These are phyloP conservation scores for Leptomonas seymouri DNA, from an alignment of 208 protist species.

Conservation along the genomic window DNA sequence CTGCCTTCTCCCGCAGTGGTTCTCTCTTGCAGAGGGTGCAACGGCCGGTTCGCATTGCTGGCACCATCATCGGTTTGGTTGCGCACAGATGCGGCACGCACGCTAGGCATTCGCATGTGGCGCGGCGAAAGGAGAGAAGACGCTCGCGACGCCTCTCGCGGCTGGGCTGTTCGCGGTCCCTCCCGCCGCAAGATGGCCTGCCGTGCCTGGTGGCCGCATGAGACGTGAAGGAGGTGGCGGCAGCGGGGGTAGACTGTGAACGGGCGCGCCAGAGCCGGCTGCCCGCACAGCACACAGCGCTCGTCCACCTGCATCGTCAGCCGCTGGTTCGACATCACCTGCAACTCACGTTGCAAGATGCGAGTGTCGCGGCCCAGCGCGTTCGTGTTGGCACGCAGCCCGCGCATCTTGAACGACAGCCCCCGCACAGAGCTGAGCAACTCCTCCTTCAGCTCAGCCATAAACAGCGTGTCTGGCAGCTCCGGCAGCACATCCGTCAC, in stretches of 20 bases:
- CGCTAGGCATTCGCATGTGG: not conserved
- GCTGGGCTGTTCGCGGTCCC: not conserved
- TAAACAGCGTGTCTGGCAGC: slow-evolving; percentile 37
- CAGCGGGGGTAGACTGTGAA: slow-evolving; percentile 53
- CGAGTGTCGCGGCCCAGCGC: slow-evolving; percentile 22
- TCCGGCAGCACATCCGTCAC: slow-evolving; percentile 52
- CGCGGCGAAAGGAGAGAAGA: not conserved
- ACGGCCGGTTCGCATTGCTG: not conserved
- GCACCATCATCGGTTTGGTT: not conserved
- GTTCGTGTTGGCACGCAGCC: slow-evolving; percentile 25
- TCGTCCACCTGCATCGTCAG: slow-evolving; percentile 21
- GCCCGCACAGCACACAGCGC: slow-evolving; percentile 41
- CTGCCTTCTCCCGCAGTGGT: not conserved
- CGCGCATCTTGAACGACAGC: slow-evolving; percentile 24
- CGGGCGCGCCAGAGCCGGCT: slow-evolving; percentile 33
- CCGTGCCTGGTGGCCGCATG: slow-evolving; percentile 40
- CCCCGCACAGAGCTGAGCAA: slow-evolving; percentile 38
- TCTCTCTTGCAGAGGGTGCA: not conserved
- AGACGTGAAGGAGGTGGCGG: slow-evolving; percentile 45
- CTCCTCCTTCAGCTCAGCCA: slow-evolving; percentile 48
- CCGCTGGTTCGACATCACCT: slow-evolving; percentile 7
- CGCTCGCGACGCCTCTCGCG: not conserved
- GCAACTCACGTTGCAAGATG: slow-evolving; percentile 32
- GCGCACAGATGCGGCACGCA: not conserved
- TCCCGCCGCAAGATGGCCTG: slow-evolving; percentile 10